A percentile compares a stretch with the other conserved stretches of the same genome.
Conservation (phyloP, 768 basidiomycete genomes). For the Suillus weaverae region DNA sequence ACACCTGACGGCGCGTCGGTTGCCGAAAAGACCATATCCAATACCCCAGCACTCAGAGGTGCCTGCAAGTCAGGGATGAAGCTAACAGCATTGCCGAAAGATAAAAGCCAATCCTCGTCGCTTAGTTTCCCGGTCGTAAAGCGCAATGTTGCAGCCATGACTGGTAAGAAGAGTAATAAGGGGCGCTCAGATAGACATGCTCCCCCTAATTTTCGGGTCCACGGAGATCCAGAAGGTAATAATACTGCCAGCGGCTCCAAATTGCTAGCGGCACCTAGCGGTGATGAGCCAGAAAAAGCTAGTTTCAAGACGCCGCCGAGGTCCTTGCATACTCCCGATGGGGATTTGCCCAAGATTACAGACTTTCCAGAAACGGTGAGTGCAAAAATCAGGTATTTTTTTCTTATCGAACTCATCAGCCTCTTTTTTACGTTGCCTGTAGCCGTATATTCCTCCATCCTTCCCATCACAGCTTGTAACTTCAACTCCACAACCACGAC, state of each 20-base stretch:
- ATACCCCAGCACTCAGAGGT: constrained; percentile 1
- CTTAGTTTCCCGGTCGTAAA: constrained; percentile 49
- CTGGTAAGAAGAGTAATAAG: constrained; percentile 24
- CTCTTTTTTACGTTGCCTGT: constrained; percentile 6
- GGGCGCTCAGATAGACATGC: constrained; percentile 6
- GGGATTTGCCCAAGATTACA: constrained; percentile 26
- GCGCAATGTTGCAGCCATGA: constrained; percentile 24
- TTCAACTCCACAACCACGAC: constrained; percentile 47
- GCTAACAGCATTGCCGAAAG: background rate
- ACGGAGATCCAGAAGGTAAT: constrained; percentile 11
- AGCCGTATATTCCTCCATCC: constrained; percentile 56
- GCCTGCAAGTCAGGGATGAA: constrained; percentile 12
- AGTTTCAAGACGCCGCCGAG: constrained; percentile 8
- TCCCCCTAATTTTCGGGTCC: constrained; percentile 7
- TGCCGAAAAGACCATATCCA: constrained; percentile 9
- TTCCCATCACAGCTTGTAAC: constrained; percentile 53
- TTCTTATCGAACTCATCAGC: constrained; percentile 16
- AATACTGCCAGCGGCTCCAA: constrained; percentile 16
- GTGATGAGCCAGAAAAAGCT: constrained; percentile 6
- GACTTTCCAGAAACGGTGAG: constrained; percentile 41
- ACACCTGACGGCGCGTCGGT: constrained; percentile 10
- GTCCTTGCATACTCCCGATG: constrained; percentile 8
- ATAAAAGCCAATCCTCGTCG: constrained; percentile 25
- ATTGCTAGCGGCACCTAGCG: constrained; percentile 7
- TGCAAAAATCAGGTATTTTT: constrained; percentile 10